phyloP scores from a whole-genome alignment of 2,329 filamentous ascomycete species.

The Plectosphaerella sp. region DNA sequence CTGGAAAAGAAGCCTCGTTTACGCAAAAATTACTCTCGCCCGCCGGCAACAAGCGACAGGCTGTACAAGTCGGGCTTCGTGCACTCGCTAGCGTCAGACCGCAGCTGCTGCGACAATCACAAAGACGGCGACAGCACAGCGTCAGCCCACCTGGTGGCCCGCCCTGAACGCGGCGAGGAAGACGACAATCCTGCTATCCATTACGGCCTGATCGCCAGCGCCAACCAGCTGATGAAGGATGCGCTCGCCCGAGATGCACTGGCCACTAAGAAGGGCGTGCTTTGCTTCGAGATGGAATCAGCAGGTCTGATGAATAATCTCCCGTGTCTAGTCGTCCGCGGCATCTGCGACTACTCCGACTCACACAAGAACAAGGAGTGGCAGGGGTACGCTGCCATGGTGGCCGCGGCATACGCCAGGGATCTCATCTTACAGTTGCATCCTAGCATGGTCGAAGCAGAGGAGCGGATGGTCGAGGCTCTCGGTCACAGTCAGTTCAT shows the following conservation, averaged over 20 bases:
- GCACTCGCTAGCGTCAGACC: not conserved
- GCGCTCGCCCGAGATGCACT: constrained; percentile 22
- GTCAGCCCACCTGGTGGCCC: not conserved
- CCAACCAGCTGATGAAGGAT: constrained; percentile 31
- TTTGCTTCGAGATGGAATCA: constrained; percentile 26
- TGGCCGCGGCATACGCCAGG: constrained; percentile 23
- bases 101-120: constrained; percentile 3
- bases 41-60: not conserved
- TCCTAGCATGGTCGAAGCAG: constrained; percentile 7
- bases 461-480: not conserved
- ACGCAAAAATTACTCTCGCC: not conserved
- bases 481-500: no score
- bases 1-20: not conserved
- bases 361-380: constrained; percentile 31
- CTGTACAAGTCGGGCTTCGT: constrained; percentile 4
- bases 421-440: constrained; percentile 9
- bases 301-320: constrained; percentile 20
- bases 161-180: not conserved
- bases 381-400: constrained; percentile 28
- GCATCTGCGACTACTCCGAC: constrained; percentile 35
- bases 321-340: constrained; percentile 30
- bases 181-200: constrained; percentile 13
- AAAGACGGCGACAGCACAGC: not conserved
- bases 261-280: constrained; percentile 6
- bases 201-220: constrained; percentile 22